A percentile compares a stretch with the other conserved stretches of the same genome.
These are phyloP conservation scores for Melastoma candidum DNA, from an alignment of 441 rosid genomes.

Conservation along the genomic window DNA sequence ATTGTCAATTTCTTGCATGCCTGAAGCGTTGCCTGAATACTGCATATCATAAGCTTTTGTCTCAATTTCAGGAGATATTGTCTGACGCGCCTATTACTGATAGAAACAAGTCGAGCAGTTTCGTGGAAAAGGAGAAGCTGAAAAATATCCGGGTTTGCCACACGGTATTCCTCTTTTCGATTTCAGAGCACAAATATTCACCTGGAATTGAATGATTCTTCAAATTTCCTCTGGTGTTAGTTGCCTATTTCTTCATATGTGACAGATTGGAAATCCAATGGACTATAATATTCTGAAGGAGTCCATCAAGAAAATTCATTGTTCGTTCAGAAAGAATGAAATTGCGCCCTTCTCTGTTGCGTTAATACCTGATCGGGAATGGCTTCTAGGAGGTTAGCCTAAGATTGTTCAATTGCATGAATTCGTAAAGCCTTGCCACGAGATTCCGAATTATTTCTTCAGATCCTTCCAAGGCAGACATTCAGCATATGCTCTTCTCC, in stretches of 20 bases:
- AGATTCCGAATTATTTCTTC: slow-evolving; percentile 18
- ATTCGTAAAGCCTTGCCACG: slow-evolving; percentile 2
- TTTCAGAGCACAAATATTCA: slow-evolving; percentile 3
- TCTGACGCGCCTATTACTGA: slow-evolving; percentile 81
- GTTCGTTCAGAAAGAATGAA: slow-evolving; percentile 36
- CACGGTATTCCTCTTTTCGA: slow-evolving; percentile 34
- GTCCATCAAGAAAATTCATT: slow-evolving; percentile 42
- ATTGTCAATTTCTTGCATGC: too few species aligned
- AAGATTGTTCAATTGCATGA: slow-evolving; percentile 4
- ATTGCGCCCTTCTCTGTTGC: slow-evolving; percentile 65
- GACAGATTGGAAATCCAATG: slow-evolving; percentile 88
- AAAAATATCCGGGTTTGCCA: slow-evolving; percentile 55
- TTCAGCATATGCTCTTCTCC: slow-evolving; percentile 81
- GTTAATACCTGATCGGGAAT: slow-evolving; percentile 77
- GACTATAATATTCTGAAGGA: slow-evolving; percentile 65
- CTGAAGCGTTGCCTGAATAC: too few species aligned
- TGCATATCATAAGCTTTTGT: too few species aligned
- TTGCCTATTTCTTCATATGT: slow-evolving; percentile 10
- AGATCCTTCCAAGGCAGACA: slow-evolving; percentile 92
- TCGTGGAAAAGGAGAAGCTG: slow-evolving; percentile 33
- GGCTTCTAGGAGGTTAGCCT: slow-evolving; percentile 60
- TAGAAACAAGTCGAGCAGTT: slow-evolving; percentile 33
- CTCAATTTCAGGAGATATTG: slow-evolving; percentile 61
- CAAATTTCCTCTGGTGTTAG: slow-evolving; percentile 7
- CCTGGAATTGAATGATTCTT: background rate